These are phyloP conservation scores for Gaeumannomyces sp. DNA, from an alignment of 2,329 filamentous ascomycete genomes.

Conservation along the genomic window DNA sequence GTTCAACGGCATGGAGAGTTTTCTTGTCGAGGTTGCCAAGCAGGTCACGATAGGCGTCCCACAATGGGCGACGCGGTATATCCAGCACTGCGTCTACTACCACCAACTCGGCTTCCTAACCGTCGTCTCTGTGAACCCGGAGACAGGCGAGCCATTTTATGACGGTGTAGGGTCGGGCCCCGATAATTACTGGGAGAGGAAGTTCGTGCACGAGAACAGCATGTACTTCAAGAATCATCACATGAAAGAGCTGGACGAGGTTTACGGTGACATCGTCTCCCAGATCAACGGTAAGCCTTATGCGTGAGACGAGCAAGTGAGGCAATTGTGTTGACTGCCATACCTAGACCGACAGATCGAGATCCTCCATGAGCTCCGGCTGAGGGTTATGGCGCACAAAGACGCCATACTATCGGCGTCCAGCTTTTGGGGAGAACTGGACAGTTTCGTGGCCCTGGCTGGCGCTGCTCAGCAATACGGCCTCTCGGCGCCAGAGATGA, in stretches of 20 bases:
- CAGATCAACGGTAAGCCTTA: slow-evolving; percentile 64
- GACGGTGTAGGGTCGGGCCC: slow-evolving; percentile 50
- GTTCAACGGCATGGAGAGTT: slow-evolving; percentile 69
- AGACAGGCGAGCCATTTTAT: slow-evolving; percentile 54
- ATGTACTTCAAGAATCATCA: slow-evolving; percentile 82
- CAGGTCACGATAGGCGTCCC: slow-evolving; percentile 60
- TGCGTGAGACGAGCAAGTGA: background rate
- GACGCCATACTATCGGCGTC: slow-evolving; percentile 62
- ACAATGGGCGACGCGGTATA: slow-evolving; percentile 43
- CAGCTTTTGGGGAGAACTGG: slow-evolving; percentile 77
- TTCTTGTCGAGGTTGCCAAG: slow-evolving; percentile 62
- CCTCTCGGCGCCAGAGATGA: slow-evolving; percentile 64
- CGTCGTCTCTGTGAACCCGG: slow-evolving; percentile 57
- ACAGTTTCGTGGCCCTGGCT: slow-evolving; percentile 76
- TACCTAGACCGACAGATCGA: slow-evolving; percentile 59
- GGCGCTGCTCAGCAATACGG: slow-evolving; percentile 70
- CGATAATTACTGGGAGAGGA: slow-evolving; percentile 64
- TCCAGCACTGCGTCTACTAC: slow-evolving; percentile 78
- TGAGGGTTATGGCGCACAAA: slow-evolving; percentile 64
- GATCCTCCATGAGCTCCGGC: slow-evolving; percentile 71
- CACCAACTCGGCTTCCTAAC: slow-evolving; percentile 89
- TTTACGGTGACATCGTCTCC: slow-evolving; percentile 79
- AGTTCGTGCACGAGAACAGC: slow-evolving; percentile 65
- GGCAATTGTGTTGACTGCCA: slow-evolving; percentile 12
- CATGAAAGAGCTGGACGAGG: slow-evolving; percentile 74